A percentile compares a stretch with the other conserved stretches of the same genome.
Conservation (phyloP, 2,329 filamentous ascomycete genomes). For the Trichoderma sp. region DNA sequence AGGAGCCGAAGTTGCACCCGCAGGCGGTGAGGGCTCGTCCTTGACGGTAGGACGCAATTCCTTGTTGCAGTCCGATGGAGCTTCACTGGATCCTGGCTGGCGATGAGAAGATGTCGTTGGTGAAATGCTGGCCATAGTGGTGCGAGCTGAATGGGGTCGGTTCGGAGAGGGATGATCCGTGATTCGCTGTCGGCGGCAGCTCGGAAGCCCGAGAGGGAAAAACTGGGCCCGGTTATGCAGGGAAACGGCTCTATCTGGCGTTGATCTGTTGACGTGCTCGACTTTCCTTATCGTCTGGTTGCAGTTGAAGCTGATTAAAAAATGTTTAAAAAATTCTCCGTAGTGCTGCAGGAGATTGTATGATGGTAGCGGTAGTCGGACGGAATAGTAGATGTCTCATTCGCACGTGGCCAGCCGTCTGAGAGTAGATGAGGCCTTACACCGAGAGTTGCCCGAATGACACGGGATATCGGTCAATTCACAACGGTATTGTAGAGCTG, state of each 20-base stretch:
- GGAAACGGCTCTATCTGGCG: background rate
- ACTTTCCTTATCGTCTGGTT: background rate
- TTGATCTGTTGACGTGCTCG: background rate
- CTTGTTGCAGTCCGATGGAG: background rate
- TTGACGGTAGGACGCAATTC: background rate
- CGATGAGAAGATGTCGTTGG: constrained; percentile 28
- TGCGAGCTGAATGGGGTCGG: constrained; percentile 21
- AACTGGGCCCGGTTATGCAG: constrained; percentile 27
- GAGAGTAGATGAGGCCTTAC: background rate
- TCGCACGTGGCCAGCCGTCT: background rate
- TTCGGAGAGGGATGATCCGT: constrained; percentile 10
- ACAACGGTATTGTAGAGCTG: background rate
- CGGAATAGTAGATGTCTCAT: background rate
- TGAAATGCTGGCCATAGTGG: constrained; percentile 27
- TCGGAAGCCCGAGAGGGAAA: constrained; percentile 38
- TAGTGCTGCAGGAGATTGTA: background rate
- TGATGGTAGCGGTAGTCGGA: background rate
- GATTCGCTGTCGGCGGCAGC: constrained; percentile 29
- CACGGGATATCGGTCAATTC: background rate
- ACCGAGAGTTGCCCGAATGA: constrained; percentile 6
- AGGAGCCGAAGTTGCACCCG: constrained; percentile 25
- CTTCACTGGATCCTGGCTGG: constrained; percentile 10
- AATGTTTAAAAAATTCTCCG: background rate
- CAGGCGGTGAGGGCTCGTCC: constrained; percentile 8
- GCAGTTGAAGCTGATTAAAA: background rate